These are phyloP conservation scores for Elaeis oleifera DNA, from an alignment of 202 grass and related monocot species.

Conservation along the genomic window DNA sequence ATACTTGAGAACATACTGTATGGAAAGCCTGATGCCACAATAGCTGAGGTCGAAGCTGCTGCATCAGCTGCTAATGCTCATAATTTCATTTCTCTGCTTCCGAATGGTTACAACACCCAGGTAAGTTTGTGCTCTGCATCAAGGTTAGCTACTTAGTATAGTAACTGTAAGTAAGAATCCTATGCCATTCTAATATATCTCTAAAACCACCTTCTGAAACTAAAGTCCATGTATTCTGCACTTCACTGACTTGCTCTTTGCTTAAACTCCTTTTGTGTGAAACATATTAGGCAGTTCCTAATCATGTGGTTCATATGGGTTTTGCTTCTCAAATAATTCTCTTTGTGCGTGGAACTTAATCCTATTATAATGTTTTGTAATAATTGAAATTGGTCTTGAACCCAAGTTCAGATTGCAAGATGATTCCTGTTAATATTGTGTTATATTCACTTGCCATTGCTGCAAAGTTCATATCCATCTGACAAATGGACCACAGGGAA, in stretches of 20 bases:
- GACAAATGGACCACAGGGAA: too few relatives aligned
- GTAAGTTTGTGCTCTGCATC: conserved; percentile 19
- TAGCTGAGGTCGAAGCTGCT: conserved; percentile 81
- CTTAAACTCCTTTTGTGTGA: neutral
- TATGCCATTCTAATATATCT: neutral
- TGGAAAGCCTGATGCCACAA: conserved; percentile 84
- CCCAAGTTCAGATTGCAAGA: too few relatives aligned
- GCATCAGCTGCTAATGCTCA: conserved; percentile 92
- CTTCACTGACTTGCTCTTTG: neutral
- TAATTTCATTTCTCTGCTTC: conserved; percentile 83
- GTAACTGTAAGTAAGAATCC: neutral
- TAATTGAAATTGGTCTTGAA: too few relatives aligned
- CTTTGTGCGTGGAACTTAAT: too few relatives aligned
- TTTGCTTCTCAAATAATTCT: too few relatives aligned
- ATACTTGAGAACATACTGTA: conserved; percentile 97
- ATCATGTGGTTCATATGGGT: too few relatives aligned
- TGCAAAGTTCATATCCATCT: too few relatives aligned
- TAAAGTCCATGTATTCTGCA: neutral
- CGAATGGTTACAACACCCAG: conserved; percentile 85
- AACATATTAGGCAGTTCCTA: neutral
- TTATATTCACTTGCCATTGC: too few relatives aligned
- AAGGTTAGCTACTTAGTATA: too few relatives aligned
- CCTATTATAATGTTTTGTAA: too few relatives aligned
- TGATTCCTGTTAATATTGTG: too few relatives aligned
- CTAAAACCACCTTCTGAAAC: too few relatives aligned